Conservation (phyloP, 1,139 yeast genomes). For the Candida anutae region DNA sequence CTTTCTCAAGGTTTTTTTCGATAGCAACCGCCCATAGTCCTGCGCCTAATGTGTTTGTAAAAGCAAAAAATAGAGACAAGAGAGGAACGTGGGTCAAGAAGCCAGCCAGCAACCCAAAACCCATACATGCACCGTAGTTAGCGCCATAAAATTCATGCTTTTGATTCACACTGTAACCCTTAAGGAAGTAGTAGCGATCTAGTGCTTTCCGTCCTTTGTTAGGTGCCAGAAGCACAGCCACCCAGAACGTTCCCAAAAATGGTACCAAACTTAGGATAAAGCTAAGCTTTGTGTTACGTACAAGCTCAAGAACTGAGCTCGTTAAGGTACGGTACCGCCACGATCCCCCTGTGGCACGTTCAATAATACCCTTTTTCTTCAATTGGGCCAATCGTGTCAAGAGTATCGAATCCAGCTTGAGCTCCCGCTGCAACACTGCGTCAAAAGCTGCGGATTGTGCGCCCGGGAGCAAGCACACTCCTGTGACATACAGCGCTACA, state of each 20-base stretch:
- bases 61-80: slow-evolving; percentile 51
- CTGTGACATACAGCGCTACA: slow-evolving; percentile 43
- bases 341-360: slow-evolving; percentile 15
- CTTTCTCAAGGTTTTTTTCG: too few species aligned
- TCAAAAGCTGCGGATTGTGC: slow-evolving; percentile 54
- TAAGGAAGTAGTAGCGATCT: slow-evolving; percentile 51
- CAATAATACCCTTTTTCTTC: slow-evolving; percentile 24
- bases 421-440: slow-evolving; percentile 43
- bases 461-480: slow-evolving; percentile 47
- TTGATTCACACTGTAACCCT: slow-evolving; percentile 42
- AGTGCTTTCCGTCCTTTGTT: slow-evolving; percentile 51
- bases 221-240: slow-evolving; percentile 50
- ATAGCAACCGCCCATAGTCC: slow-evolving; percentile 58
- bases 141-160: slow-evolving; percentile 19
- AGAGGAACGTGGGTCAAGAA: slow-evolving; percentile 56
- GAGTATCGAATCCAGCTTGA: slow-evolving; percentile 41
- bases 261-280: slow-evolving; percentile 40
- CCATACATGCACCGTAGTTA: slow-evolving; percentile 28
- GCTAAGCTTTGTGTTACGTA: too few species aligned
- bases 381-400: slow-evolving; percentile 35
- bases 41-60: slow-evolving; percentile 64
- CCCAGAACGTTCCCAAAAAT: slow-evolving; percentile 50
- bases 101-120: slow-evolving; percentile 55
- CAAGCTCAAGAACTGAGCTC: slow-evolving; percentile 29
- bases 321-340: slow-evolving; percentile 17